Percentiles rank a stretch among this genome's conserved stretches.
phyloP scores from a whole-genome alignment of 495 filamentous ascomycete species.

The Cairneyella variabilis region DNA sequence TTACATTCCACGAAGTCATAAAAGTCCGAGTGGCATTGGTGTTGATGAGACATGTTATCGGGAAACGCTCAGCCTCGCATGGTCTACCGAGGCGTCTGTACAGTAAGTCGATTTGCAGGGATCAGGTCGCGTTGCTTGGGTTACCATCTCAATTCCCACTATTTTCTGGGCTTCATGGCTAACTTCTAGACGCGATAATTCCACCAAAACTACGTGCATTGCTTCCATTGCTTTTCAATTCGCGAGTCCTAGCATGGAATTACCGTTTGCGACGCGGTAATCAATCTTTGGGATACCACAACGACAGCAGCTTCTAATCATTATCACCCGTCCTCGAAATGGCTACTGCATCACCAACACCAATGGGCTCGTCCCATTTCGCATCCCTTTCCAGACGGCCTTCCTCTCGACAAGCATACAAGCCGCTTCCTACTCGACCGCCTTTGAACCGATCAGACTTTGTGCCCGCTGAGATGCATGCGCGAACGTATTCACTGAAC shows the following conservation, averaged over 20 bases:
- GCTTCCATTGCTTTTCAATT: conserved; percentile 7
- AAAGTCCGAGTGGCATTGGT: too few species aligned
- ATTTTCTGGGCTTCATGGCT: too few species aligned
- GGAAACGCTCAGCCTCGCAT: too few species aligned
- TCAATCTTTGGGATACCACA: conserved; percentile 1
- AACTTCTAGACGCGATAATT: conserved; percentile 28
- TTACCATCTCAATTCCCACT: too few species aligned
- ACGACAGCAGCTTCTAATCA: conserved; percentile 2
- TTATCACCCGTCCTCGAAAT: conserved; percentile 7
- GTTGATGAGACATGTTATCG: too few species aligned
- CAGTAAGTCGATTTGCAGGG: too few species aligned
- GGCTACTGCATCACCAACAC: conserved; percentile 28
- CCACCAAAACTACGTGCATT: conserved; percentile 20
- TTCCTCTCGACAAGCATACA: conserved; percentile 18
- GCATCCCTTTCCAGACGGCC: conserved; percentile 23
- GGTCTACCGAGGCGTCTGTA: too few species aligned
- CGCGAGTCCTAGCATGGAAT: conserved; percentile 20
- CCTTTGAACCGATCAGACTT: conserved; percentile 6
- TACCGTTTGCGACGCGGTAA: conserved; percentile 15
- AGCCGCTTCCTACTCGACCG: conserved; percentile 12
- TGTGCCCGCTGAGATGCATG: conserved; percentile 6
- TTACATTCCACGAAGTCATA: too few species aligned
- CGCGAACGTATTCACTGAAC: conserved; percentile 24
- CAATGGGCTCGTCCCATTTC: conserved; percentile 27
- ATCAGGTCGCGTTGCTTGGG: too few species aligned